phyloP scores from a whole-genome alignment of 2,329 filamentous ascomycete genomes.

The Beauveria asiatica region DNA sequence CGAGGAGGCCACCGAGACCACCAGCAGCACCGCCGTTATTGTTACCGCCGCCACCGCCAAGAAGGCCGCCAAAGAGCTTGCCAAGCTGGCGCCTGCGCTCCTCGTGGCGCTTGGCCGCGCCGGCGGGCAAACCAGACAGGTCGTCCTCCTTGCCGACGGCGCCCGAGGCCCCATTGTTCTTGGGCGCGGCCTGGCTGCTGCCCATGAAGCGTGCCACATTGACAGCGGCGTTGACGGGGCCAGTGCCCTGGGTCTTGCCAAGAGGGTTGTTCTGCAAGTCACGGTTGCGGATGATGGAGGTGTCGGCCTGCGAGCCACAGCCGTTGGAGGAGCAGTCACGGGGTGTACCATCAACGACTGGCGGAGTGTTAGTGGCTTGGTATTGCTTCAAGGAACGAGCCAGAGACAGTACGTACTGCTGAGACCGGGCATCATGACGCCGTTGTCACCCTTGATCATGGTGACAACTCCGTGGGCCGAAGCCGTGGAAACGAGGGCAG shows the following conservation, averaged over 20 bases:
- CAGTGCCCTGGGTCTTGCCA: conserved; percentile 54
- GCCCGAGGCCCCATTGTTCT: conserved; percentile 29
- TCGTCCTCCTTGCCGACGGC: conserved; percentile 37
- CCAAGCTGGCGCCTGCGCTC: conserved; percentile 22
- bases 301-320: conserved; percentile 61
- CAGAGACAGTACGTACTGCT: conserved; percentile 17
- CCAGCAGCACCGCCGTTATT: conserved; percentile 15
- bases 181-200: conserved; percentile 24
- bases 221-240: conserved; percentile 47
- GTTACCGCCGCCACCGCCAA: conserved; percentile 9
- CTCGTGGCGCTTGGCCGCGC: conserved; percentile 14
- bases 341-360: conserved; percentile 56
- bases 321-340: conserved; percentile 54
- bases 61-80: conserved; percentile 21
- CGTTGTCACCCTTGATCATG: conserved; percentile 49
- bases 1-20: conserved; percentile 26
- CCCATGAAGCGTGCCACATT: conserved; percentile 56
- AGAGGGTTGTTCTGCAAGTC: conserved; percentile 51
- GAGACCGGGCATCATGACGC: conserved; percentile 54
- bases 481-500: conserved; percentile 35
- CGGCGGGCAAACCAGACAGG: conserved; percentile 22
- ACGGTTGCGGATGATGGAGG: conserved; percentile 56
- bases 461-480: conserved; percentile 52
- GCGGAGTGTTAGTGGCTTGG: background rate
- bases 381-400: background rate